Evolutionary conservation across 2,329 filamentous ascomycete species (phyloP).

Genomic region (Huntiella savannae): DNA sequence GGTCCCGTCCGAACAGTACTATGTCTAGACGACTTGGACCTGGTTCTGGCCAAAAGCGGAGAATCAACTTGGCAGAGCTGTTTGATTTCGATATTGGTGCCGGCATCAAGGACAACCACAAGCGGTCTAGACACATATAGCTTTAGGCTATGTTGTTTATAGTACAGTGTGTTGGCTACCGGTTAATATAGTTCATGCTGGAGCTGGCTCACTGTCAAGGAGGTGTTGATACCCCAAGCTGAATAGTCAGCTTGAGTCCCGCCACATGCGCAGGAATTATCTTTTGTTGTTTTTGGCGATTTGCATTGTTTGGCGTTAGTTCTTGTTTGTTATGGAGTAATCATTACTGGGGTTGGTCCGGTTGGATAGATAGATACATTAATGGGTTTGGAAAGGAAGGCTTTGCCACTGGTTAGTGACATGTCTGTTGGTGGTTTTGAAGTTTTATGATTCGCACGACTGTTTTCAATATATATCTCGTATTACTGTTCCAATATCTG

Average conservation of each 20-base stretch:
- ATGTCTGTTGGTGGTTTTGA: background rate
- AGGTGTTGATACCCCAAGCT: background rate
- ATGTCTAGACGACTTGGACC: constrained; percentile 30
- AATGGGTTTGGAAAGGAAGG: too few relatives aligned
- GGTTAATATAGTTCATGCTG: background rate
- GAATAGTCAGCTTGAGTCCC: background rate
- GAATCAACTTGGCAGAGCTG: constrained; percentile 54
- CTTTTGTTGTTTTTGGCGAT: background rate
- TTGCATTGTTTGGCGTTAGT: background rate
- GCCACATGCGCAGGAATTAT: background rate
- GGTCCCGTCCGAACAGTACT: constrained; percentile 13
- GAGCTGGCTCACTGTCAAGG: background rate
- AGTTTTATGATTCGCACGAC: background rate
- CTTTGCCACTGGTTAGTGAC: too few relatives aligned
- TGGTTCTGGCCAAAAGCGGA: constrained; percentile 52
- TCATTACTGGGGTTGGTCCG: too few relatives aligned
- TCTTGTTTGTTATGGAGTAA: too few relatives aligned
- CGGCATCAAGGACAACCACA: constrained; percentile 44
- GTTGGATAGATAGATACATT: too few relatives aligned
- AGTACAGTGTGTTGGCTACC: background rate
- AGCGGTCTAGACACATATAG: constrained; percentile 31
- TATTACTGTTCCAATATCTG: background rate
- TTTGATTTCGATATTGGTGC: constrained; percentile 50
- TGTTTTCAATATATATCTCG: background rate
- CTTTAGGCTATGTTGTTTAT: background rate